Base-by-base conservation (phyloP, 1,284 basidiomycete species). In the Marasmius sp. region DNA sequence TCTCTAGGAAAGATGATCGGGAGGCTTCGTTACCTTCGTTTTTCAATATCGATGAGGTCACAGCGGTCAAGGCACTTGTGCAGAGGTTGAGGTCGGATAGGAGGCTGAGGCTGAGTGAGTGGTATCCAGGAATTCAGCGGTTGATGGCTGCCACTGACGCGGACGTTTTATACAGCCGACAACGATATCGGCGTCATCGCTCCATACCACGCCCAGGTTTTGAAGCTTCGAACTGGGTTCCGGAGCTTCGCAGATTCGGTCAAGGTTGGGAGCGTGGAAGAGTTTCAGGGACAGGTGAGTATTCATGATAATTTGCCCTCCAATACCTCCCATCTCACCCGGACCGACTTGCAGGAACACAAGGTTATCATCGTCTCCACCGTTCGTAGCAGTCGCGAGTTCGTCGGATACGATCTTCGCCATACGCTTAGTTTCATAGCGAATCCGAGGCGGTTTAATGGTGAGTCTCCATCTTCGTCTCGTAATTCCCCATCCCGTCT, bases 341-440 rank as follows among this genome's bases (percentile, higher is more conserved):
- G 1, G 59, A 20, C 22, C 34, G 33, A 20, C 2, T 27, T 52
- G 34, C 58, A 88, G 85, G 87, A 89, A 74, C 83, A 86, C 16
- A 77, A 79, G 0, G 79, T 87, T 5, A 88, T 89, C 52, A 86
- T 89, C 64, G 80, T 89, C 12, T 88, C 86, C 1, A 87, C 86
- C 9, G 87, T 89, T 1, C 75, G 87, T 63, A 87, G 85, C 66
- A 87, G 80, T 67, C 74, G 71, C 2, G 78, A 87, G 36, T 83
- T 79, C 65, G 73, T 89, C 18, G 73, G 80, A 16, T 82, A 81
- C 45, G 86, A 89, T 69, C 74, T 88, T 54, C 78, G 73, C 54
- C 80, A 84, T 57, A 83, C 84, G 0, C 78, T 88, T 2, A 87
- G 87, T 3, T 89, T 89, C 64, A 85, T 89, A 2, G 85, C 86